Evolutionary conservation across 176 grass and related monocot species (phyloP).

Genomic region (Musa acuminata): DNA sequence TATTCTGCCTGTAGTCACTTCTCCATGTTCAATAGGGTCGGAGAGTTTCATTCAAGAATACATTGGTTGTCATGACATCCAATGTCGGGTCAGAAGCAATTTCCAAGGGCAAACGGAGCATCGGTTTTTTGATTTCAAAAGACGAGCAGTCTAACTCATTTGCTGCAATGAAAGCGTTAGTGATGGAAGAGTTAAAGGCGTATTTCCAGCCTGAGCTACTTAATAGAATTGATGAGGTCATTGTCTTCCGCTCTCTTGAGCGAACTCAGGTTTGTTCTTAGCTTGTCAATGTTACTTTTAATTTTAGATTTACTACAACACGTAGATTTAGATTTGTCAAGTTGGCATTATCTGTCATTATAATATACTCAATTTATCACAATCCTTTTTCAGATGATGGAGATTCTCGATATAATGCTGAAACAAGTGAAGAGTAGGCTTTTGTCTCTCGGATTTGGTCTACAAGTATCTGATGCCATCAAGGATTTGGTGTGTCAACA

Average conservation of each 20-base stretch:
- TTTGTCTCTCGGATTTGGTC: slow-evolving; percentile 43
- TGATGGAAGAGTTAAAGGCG: slow-evolving; percentile 71
- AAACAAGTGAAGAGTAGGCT: slow-evolving; percentile 76
- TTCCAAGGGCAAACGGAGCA: slow-evolving; percentile 52
- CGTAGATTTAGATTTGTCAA: no score
- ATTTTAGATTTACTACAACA: no score
- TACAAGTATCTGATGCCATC: slow-evolving; percentile 67
- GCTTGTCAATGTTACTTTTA: not conserved
- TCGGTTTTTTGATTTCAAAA: slow-evolving; percentile 66
- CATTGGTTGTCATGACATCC: slow-evolving; percentile 96
- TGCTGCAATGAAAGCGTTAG: slow-evolving; percentile 63
- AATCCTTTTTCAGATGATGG: slow-evolving; percentile 60
- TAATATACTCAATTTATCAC: not conserved
- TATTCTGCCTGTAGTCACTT: not conserved
- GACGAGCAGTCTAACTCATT: slow-evolving; percentile 55
- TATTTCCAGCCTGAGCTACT: slow-evolving; percentile 96
- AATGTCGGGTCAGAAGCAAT: slow-evolving; percentile 89
- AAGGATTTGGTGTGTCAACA: slow-evolving; percentile 60
- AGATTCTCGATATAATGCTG: slow-evolving; percentile 80
- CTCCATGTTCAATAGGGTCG: slow-evolving; percentile 42
- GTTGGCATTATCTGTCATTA: not conserved
- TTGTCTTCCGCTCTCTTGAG: slow-evolving; percentile 79
- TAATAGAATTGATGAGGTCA: slow-evolving; percentile 93
- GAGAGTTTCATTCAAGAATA: slow-evolving; percentile 95
- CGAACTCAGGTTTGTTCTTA: slow-evolving; percentile 57